Percentiles rank a stretch among this genome's conserved stretches.
Conservation (phyloP, 2,329 filamentous ascomycete species). For the Scedosporium apiospermum region DNA sequence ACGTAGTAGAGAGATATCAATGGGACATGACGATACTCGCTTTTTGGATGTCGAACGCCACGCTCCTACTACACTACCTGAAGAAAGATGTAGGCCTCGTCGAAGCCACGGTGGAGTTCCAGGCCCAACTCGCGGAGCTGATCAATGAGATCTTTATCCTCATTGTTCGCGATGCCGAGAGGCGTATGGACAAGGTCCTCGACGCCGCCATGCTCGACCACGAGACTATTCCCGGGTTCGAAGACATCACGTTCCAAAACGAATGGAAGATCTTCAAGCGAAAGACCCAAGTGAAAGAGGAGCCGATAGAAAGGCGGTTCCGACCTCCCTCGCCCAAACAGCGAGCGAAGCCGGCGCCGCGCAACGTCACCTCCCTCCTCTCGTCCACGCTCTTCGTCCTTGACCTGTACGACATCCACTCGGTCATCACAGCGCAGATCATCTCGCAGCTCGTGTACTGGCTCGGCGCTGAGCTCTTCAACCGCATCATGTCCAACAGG, state of each 20-base stretch:
- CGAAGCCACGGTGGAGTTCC: conserved; percentile 76
- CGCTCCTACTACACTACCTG: conserved; percentile 86
- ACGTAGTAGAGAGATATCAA: conserved; percentile 88
- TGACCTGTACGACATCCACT: conserved; percentile 98
- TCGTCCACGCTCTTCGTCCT: conserved; percentile 95
- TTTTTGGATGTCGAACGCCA: conserved; percentile 98
- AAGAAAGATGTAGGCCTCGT: conserved; percentile 85
- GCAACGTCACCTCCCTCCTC: conserved; percentile 90
- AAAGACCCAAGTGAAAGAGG: conserved; percentile 81
- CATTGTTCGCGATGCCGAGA: conserved; percentile 91
- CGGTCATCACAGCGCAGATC: conserved; percentile 87
- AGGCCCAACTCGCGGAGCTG: conserved; percentile 84
- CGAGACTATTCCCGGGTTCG: conserved; percentile 94
- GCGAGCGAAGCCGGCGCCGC: conserved; percentile 80
- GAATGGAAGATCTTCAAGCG: conserved; percentile 97
- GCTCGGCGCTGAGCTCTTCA: conserved; percentile 93
- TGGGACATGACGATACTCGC: conserved; percentile 99
- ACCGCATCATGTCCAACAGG: conserved; percentile 92
- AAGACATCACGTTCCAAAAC: conserved; percentile 93
- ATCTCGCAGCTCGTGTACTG: conserved; percentile 90
- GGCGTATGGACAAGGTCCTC: conserved; percentile 90
- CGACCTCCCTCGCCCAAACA: conserved; percentile 89
- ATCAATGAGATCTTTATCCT: conserved; percentile 98
- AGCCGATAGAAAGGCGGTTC: conserved; percentile 82
- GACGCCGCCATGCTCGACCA: conserved; percentile 93